These are phyloP conservation scores for Pythium coloratum DNA, from an alignment of 352 stramenopile species.

Conservation along the genomic window DNA sequence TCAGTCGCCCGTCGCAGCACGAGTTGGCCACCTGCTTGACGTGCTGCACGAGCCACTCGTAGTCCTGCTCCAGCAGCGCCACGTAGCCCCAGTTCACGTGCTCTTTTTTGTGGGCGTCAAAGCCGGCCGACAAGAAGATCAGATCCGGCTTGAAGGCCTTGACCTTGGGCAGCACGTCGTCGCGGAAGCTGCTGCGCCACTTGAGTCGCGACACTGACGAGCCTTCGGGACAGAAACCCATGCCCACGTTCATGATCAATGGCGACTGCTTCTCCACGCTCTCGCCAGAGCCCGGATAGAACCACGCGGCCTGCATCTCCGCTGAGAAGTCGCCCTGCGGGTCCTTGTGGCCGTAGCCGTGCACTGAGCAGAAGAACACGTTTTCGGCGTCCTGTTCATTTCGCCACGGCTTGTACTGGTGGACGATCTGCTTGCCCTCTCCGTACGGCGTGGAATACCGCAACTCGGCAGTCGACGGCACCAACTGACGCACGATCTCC, in stretches of 20 bases:
- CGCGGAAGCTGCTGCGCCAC: slow-evolving; percentile 76
- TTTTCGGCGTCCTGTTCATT: slow-evolving; percentile 93
- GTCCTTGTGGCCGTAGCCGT: slow-evolving; percentile 79
- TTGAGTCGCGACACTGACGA: slow-evolving; percentile 61
- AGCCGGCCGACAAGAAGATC: slow-evolving; percentile 82
- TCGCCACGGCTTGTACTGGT: slow-evolving; percentile 96
- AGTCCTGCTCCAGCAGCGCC: slow-evolving; percentile 78
- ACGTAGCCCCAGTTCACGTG: slow-evolving; percentile 81
- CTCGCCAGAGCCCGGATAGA: slow-evolving; percentile 76
- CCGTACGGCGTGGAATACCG: slow-evolving; percentile 90
- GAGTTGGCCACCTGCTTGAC: slow-evolving; percentile 76
- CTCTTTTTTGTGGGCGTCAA: slow-evolving; percentile 81
- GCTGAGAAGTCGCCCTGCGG: slow-evolving; percentile 45
- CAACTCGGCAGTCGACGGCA: slow-evolving; percentile 82
- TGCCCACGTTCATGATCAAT: slow-evolving; percentile 67
- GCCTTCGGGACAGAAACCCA: slow-evolving; percentile 52
- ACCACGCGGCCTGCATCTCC: slow-evolving; percentile 54
- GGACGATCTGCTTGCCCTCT: slow-evolving; percentile 75
- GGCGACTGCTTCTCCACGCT: slow-evolving; percentile 39
- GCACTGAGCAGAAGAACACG: slow-evolving; percentile 95
- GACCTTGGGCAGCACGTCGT: slow-evolving; percentile 59
- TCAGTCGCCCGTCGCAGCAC: slow-evolving; percentile 67
- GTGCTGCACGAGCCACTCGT: slow-evolving; percentile 77
- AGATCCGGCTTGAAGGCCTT: slow-evolving; percentile 66
- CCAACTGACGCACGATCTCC: slow-evolving; percentile 92